phyloP scores from a whole-genome alignment of 441 rosid genomes.

The Populus tomentosa region DNA sequence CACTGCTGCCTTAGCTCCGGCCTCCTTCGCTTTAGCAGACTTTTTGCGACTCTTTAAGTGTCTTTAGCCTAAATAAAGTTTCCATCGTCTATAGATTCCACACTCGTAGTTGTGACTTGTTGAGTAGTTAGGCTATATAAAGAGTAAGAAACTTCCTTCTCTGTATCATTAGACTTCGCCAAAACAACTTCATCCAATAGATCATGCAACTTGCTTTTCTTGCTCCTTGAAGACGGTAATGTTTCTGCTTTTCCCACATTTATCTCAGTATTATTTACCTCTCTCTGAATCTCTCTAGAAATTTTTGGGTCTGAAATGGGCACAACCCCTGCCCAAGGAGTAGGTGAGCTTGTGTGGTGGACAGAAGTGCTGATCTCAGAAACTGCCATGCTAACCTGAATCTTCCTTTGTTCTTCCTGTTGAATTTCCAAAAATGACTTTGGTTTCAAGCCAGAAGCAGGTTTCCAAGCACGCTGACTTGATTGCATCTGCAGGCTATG shows the following conservation, averaged over 20 bases:
- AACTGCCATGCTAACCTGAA: constrained; percentile 55
- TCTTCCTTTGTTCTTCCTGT: constrained; percentile 81
- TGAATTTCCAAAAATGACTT: constrained; percentile 96
- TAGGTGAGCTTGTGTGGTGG: constrained; percentile 36
- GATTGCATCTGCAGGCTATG: constrained; percentile 35
- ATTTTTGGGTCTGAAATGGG: constrained; percentile 48
- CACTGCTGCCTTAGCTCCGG: constrained; percentile 49
- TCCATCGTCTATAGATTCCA: constrained; percentile 51
- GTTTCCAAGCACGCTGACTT: constrained; percentile 85
- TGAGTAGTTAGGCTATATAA: constrained; percentile 24
- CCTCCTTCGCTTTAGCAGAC: constrained; percentile 74
- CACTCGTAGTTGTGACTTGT: constrained; percentile 26
- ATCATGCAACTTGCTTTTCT: constrained; percentile 74
- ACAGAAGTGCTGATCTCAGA: constrained; percentile 46
- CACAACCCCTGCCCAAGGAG: constrained; percentile 85
- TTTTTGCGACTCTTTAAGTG: constrained; percentile 82
- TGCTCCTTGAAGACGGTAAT: constrained; percentile 41
- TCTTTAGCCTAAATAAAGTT: constrained; percentile 92
- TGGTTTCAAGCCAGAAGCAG: constrained; percentile 97
- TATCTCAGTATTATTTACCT: constrained; percentile 32
- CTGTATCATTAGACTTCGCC: constrained; percentile 50
- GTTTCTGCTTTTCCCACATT: constrained; percentile 41
- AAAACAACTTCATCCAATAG: constrained; percentile 60
- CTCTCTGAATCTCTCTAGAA: constrained; percentile 42
- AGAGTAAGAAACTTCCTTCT: constrained; percentile 39